A percentile compares a stretch with the other conserved stretches of the same genome.
These are phyloP conservation scores for Chlorella variabilis DNA, from an alignment of 163 green algal genomes.

Conservation along the genomic window DNA sequence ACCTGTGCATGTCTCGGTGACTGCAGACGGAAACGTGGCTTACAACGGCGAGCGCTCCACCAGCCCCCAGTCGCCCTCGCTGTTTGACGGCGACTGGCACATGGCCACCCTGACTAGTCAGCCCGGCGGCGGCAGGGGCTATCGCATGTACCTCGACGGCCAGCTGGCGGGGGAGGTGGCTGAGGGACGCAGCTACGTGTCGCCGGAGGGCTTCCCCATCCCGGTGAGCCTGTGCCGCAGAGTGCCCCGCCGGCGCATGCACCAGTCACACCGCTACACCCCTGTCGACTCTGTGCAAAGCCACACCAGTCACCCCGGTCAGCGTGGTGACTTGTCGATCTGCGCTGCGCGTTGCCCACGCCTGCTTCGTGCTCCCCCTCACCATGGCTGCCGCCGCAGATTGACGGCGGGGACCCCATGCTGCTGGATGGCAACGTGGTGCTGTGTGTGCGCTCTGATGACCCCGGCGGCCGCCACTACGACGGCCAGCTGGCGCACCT, in stretches of 20 bases:
- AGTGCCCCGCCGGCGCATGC: not conserved
- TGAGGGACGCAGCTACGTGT: constrained; percentile 7
- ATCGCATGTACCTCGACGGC: constrained; percentile 72
- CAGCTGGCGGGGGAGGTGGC: constrained; percentile 46
- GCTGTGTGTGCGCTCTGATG: constrained; percentile 65
- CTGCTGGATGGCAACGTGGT: constrained; percentile 54
- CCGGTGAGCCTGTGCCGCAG: not conserved
- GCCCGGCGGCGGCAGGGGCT: constrained; percentile 49
- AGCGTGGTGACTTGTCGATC: too few relatives aligned
- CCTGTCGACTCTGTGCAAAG: too few relatives aligned
- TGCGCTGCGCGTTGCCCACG: too few relatives aligned
- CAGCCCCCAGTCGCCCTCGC: too few relatives aligned
- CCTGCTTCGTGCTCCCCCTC: too few relatives aligned
- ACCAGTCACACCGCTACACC: too few relatives aligned
- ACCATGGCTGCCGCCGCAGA: not conserved
- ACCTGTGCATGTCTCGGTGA: too few relatives aligned
- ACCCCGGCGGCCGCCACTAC: constrained; percentile 51
- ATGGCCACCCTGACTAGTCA: constrained; percentile 71
- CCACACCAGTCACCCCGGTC: too few relatives aligned
- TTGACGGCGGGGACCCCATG: constrained; percentile 66
- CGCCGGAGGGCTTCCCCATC: not conserved
- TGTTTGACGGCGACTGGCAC: constrained; percentile 72
- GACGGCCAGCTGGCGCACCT: constrained; percentile 61
- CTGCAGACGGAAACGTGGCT: constrained; percentile 48
- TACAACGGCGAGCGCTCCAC: constrained; percentile 19